A percentile compares a stretch with the other conserved stretches of the same genome.
Conservation (phyloP, 371 early-diverging fungal genomes). For the Rhizopus delemar region DNA sequence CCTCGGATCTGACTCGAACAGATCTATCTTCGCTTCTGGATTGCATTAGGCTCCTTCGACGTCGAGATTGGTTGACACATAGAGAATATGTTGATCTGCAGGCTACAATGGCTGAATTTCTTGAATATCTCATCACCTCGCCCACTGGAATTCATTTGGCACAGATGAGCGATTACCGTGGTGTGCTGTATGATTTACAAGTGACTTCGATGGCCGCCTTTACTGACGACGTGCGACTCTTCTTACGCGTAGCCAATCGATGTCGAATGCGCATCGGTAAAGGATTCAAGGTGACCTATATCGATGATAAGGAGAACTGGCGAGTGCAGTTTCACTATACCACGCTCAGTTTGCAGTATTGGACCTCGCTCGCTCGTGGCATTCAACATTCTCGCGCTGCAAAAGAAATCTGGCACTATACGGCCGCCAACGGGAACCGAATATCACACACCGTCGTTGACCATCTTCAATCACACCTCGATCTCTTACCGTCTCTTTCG, state of each 20-base stretch:
- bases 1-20: constrained; percentile 45
- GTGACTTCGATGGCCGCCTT: constrained; percentile 63
- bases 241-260: constrained; percentile 62
- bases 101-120: constrained; percentile 55
- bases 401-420: constrained; percentile 41
- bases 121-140: constrained; percentile 61
- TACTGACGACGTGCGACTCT: constrained; percentile 64
- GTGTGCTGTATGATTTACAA: constrained; percentile 66
- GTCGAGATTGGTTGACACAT: constrained; percentile 59
- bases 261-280: constrained; percentile 64
- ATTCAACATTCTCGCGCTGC: constrained; percentile 44
- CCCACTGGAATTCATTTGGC: constrained; percentile 63
- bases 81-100: constrained; percentile 63
- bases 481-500: constrained; percentile 13
- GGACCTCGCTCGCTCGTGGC: constrained; percentile 51
- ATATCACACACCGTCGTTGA: constrained; percentile 29
- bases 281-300: constrained; percentile 39
- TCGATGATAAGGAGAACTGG: constrained; percentile 15
- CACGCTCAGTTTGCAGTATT: constrained; percentile 53
- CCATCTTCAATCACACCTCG: constrained; percentile 20
- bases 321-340: constrained; percentile 32
- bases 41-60: constrained; percentile 57
- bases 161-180: constrained; percentile 64
- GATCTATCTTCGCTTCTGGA: constrained; percentile 59
- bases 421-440: constrained; percentile 26